These are phyloP conservation scores for Phialophora chinensis DNA, from an alignment of 2,329 filamentous ascomycete genomes.

Conservation along the genomic window DNA sequence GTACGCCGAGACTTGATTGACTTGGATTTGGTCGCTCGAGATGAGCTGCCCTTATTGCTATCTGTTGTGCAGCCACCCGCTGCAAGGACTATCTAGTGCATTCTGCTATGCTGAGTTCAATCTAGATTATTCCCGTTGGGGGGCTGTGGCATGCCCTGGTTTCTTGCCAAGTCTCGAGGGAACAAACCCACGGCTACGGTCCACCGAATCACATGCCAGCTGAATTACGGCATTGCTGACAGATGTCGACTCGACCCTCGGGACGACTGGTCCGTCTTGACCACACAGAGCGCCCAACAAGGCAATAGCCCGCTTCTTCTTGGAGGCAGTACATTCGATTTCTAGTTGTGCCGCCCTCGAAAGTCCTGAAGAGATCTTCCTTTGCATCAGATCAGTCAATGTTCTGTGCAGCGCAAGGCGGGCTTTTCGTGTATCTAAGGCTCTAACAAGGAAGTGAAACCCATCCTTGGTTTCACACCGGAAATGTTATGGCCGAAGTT, in stretches of 20 bases:
- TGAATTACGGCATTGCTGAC: constrained; percentile 4
- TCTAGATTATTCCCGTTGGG: no score
- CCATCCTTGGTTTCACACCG: background rate
- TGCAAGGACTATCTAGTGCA: background rate
- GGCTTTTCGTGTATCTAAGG: background rate
- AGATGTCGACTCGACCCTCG: background rate
- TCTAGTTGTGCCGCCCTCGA: background rate
- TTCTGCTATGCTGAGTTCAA: background rate
- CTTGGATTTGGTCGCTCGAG: background rate
- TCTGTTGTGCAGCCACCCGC: background rate
- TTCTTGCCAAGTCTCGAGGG: background rate
- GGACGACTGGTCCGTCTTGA: background rate
- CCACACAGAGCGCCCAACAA: background rate
- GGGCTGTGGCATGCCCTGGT: background rate
- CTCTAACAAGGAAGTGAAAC: background rate
- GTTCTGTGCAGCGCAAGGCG: background rate
- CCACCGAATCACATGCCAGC: background rate
- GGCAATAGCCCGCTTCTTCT: background rate
- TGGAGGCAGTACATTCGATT: background rate
- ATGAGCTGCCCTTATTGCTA: background rate
- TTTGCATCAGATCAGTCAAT: background rate
- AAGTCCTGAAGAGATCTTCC: background rate
- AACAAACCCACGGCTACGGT: background rate
- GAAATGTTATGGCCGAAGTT: background rate
- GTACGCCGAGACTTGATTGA: background rate